Evolutionary conservation across 2,329 filamentous ascomycete species (phyloP).

Genomic region (Neofusicoccum sp.): DNA sequence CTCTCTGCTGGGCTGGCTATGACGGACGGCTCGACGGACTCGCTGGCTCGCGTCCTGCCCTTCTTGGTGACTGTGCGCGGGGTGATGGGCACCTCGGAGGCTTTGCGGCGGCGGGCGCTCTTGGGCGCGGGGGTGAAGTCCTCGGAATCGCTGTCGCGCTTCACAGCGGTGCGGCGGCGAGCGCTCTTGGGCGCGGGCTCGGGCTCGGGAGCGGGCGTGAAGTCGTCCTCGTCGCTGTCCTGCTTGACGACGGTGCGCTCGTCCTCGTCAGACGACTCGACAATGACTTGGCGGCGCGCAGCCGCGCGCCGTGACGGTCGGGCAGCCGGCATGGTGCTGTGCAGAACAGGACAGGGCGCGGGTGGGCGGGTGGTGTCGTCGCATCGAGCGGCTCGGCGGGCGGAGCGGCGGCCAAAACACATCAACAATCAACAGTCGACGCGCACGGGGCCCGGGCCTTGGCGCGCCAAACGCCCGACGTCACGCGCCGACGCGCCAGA

Average conservation of each 20-base stretch:
- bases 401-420: background rate
- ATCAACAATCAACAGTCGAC: constrained; percentile 3
- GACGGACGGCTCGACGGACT: constrained; percentile 60
- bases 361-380: background rate
- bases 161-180: constrained; percentile 57
- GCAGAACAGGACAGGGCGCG: background rate
- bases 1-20: constrained; percentile 52
- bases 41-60: constrained; percentile 48
- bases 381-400: background rate
- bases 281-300: constrained; percentile 63
- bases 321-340: constrained; percentile 23
- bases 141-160: constrained; percentile 65
- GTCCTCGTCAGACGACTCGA: constrained; percentile 76
- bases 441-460: constrained; percentile 3
- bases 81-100: constrained; percentile 49
- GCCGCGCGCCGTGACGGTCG: constrained; percentile 61
- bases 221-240: constrained; percentile 71
- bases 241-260: constrained; percentile 60
- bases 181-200: constrained; percentile 52
- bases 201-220: constrained; percentile 66
- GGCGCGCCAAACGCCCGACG: constrained; percentile 1
- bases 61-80: constrained; percentile 40
- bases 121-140: constrained; percentile 72
- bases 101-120: constrained; percentile 33
- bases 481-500: background rate